These are phyloP conservation scores for Arthrobotrys iridis DNA, from an alignment of 2,329 filamentous ascomycete genomes.

Conservation along the genomic window DNA sequence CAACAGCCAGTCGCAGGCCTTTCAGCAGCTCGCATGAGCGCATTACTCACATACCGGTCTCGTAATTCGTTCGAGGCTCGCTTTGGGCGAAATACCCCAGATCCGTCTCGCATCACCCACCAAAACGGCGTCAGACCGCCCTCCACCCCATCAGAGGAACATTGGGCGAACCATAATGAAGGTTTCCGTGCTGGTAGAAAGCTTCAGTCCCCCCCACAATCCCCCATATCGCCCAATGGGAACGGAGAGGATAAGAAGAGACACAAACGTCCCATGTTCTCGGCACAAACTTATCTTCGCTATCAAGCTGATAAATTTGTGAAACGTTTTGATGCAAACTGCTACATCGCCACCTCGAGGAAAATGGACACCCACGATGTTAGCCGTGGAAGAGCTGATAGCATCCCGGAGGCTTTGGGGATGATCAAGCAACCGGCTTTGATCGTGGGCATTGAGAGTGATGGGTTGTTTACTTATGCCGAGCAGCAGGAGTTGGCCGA, in stretches of 20 bases:
- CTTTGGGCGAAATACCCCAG: conserved; percentile 91
- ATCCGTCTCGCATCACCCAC: conserved; percentile 82
- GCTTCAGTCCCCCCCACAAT: conserved; percentile 49
- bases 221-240: conserved; percentile 24
- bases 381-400: conserved; percentile 74
- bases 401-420: conserved; percentile 77
- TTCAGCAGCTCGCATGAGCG: conserved; percentile 95
- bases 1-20: conserved; percentile 77
- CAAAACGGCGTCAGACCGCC: conserved; percentile 75
- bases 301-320: conserved; percentile 98
- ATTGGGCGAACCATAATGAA: conserved; percentile 85
- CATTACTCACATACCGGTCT: conserved; percentile 92
- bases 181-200: conserved; percentile 64
- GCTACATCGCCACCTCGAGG: conserved; percentile 97
- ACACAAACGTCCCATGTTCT: conserved; percentile 73
- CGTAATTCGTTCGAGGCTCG: conserved; percentile 96
- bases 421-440: conserved; percentile 88
- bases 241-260: conserved; percentile 60
- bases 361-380: conserved; percentile 98
- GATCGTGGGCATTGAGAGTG: conserved; percentile 92
- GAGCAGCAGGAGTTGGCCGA: conserved; percentile 93
- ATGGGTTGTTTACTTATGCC: conserved; percentile 95
- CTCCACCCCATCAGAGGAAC: conserved; percentile 73
- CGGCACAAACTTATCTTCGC: conserved; percentile 93
- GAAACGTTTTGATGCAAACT: conserved; percentile 96